These are phyloP conservation scores for Trichocladium uniseriatum DNA, from an alignment of 495 filamentous ascomycete species.

Conservation along the genomic window DNA sequence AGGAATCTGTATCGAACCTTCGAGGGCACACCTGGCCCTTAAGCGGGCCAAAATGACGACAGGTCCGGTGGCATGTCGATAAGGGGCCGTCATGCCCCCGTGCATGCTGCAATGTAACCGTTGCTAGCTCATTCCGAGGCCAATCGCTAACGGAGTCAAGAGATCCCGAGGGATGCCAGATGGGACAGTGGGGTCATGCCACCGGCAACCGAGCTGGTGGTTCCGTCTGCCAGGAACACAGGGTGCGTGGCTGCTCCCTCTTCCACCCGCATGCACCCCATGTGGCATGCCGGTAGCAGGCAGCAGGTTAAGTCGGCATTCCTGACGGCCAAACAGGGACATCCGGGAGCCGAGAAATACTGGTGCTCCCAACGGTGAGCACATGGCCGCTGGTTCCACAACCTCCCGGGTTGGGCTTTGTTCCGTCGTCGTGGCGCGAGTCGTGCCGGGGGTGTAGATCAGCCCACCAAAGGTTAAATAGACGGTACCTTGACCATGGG, in stretches of 20 bases:
- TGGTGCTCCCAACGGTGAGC: conserved; percentile 1
- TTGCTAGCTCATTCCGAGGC: too few relatives aligned
- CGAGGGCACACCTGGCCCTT: too few relatives aligned
- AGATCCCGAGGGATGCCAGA: neutral
- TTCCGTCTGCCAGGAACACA: neutral
- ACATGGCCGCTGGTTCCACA: conserved; percentile 15
- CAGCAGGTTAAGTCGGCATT: neutral
- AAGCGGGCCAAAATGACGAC: too few relatives aligned
- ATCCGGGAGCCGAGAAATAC: conserved; percentile 5
- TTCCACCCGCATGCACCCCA: neutral
- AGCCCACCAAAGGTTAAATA: neutral
- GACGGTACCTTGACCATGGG: neutral
- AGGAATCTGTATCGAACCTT: too few relatives aligned
- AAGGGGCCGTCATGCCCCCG: too few relatives aligned
- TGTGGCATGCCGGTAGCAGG: too few relatives aligned
- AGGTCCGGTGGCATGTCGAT: too few relatives aligned
- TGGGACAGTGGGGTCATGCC: conserved; percentile 1
- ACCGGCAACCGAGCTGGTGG: conserved; percentile 9
- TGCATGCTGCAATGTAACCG: too few relatives aligned
- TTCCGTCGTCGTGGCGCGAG: neutral
- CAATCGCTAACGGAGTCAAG: too few relatives aligned
- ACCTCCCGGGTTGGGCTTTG: conserved; percentile 6
- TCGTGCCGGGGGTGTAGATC: neutral
- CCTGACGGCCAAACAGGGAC: conserved; percentile 10
- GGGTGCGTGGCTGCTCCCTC: neutral